These are phyloP conservation scores for Nemania diffusa DNA, from an alignment of 2,329 filamentous ascomycete species.

Conservation along the genomic window DNA sequence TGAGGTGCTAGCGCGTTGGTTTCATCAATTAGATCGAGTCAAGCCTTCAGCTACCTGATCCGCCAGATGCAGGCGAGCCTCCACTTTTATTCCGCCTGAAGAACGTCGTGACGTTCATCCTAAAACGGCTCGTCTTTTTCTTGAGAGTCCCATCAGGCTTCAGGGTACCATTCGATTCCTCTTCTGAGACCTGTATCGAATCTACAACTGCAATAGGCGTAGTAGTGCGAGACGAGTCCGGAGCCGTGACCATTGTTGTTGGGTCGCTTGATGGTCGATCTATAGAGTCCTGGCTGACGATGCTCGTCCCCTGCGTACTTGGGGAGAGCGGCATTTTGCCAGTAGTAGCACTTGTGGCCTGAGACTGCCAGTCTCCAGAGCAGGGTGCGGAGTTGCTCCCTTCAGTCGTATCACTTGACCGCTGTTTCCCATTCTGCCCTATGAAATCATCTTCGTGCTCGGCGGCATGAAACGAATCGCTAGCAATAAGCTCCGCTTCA, in stretches of 20 bases:
- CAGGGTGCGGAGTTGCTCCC: constrained; percentile 65
- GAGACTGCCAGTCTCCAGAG: constrained; percentile 69
- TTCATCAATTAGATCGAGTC: constrained; percentile 18
- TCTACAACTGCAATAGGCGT: constrained; percentile 44
- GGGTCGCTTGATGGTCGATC: constrained; percentile 61
- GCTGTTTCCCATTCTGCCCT: constrained; percentile 59
- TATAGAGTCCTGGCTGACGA: constrained; percentile 68
- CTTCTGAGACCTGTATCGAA: constrained; percentile 48
- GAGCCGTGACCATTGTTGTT: constrained; percentile 53
- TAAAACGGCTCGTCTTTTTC: constrained; percentile 72
- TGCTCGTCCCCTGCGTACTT: constrained; percentile 73
- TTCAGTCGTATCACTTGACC: constrained; percentile 71
- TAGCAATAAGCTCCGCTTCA: constrained; percentile 59
- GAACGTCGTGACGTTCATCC: constrained; percentile 69
- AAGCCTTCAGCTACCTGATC: constrained; percentile 38
- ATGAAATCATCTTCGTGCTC: constrained; percentile 50
- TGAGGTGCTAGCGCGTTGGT: constrained; percentile 14
- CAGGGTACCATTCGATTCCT: constrained; percentile 56
- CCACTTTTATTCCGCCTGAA: constrained; percentile 64
- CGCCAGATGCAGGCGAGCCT: constrained; percentile 48
- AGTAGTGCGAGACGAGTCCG: constrained; percentile 49
- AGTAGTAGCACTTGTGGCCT: constrained; percentile 71
- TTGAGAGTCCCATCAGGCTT: constrained; percentile 64
- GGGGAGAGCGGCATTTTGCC: constrained; percentile 72
- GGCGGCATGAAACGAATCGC: constrained; percentile 59